Conservation (phyloP, 2,329 filamentous ascomycete genomes). For the Pseudogymnoascus sp. region DNA sequence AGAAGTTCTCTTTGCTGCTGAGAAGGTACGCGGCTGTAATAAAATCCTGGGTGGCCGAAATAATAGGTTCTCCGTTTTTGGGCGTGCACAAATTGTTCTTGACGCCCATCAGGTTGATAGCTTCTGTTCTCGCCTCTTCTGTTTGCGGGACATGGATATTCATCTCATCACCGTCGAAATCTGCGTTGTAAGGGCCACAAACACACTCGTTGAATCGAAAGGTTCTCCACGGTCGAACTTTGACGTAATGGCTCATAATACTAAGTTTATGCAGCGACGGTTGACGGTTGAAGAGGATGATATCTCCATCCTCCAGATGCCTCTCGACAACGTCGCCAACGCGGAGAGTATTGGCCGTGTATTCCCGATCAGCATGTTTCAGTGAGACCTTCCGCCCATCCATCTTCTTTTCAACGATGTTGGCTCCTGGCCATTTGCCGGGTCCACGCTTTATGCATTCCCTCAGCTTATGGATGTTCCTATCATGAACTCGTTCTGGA, state of each 20-base stretch:
- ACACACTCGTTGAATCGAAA: conserved; percentile 98
- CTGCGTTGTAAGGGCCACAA: conserved; percentile 95
- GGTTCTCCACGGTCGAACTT: conserved; percentile 88
- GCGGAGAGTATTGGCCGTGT: conserved; percentile 64
- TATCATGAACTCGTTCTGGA: conserved; percentile 74
- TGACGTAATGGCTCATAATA: conserved; percentile 93
- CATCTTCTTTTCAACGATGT: conserved; percentile 66
- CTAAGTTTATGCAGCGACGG: conserved; percentile 96
- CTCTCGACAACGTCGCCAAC: conserved; percentile 88
- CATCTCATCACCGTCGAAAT: conserved; percentile 99
- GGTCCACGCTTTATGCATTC: conserved; percentile 67
- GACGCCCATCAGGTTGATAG: conserved; percentile 94
- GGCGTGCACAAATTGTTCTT: conserved; percentile 94
- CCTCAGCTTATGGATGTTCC: conserved; percentile 77
- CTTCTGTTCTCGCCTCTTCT: conserved; percentile 90
- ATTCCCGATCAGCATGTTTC: conserved; percentile 63
- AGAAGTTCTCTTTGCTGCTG: conserved; percentile 89
- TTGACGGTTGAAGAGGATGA: conserved; percentile 96
- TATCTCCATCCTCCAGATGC: conserved; percentile 89
- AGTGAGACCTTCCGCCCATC: conserved; percentile 63
- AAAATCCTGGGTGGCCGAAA: conserved; percentile 98
- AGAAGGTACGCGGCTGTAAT: conserved; percentile 90
- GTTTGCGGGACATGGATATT: conserved; percentile 97
- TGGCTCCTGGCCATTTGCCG: conserved; percentile 78
- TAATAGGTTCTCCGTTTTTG: conserved; percentile 96